Percentiles rank a stretch among this genome's conserved stretches.
phyloP scores from a whole-genome alignment of 179 eudicot genomes.

The Carnegiea gigantea region DNA sequence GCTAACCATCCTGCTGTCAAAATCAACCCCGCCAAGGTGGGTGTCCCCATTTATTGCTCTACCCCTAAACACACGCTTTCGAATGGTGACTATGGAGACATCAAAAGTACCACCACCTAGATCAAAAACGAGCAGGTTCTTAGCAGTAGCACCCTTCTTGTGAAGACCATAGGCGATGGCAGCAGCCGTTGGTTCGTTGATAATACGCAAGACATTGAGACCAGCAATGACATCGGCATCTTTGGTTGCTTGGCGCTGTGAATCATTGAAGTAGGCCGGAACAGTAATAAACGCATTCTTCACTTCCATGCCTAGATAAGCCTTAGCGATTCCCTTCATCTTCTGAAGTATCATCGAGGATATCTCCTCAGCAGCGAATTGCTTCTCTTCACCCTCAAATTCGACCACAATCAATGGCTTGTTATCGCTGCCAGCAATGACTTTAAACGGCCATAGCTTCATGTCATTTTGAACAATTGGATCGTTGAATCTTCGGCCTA shows the following conservation, averaged over 20 bases:
- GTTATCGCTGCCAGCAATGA: neutral
- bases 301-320: constrained; percentile 16
- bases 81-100: neutral
- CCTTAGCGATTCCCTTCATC: constrained; percentile 20
- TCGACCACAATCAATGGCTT: constrained; percentile 14
- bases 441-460: constrained; percentile 26
- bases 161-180: constrained; percentile 15
- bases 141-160: neutral
- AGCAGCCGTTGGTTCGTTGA: constrained; percentile 18
- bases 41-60: constrained; percentile 13
- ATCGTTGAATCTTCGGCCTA: constrained; percentile 20
- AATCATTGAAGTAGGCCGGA: constrained; percentile 21
- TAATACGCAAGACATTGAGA: neutral
- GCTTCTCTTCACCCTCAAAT: constrained; percentile 21
- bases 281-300: constrained; percentile 28
- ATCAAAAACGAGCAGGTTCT: constrained; percentile 17
- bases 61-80: neutral
- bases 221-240: constrained; percentile 17
- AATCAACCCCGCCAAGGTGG: constrained; percentile 18
- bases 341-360: constrained; percentile 11
- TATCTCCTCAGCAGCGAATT: constrained; percentile 23
- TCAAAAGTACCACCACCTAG: constrained; percentile 19
- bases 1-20: constrained; percentile 8
- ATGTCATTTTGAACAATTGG: constrained; percentile 13
- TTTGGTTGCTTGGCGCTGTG: constrained; percentile 27